A percentile compares a stretch with the other conserved stretches of the same genome.
phyloP scores from a whole-genome alignment of 2,329 filamentous ascomycete species.

The Claviceps sp. region DNA sequence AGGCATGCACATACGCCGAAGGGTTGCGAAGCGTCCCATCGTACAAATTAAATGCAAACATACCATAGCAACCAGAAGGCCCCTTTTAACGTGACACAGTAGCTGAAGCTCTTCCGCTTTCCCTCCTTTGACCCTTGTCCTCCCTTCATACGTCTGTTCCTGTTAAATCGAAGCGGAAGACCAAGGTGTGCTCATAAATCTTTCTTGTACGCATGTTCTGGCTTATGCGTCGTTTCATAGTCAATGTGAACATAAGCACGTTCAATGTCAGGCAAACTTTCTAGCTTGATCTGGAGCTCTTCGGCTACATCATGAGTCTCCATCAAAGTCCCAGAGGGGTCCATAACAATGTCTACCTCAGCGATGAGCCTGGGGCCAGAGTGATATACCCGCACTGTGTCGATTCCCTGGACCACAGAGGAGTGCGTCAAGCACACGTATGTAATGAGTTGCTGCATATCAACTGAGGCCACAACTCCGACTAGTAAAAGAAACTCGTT shows the following conservation, averaged over 20 bases:
- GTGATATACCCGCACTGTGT: conserved; percentile 91
- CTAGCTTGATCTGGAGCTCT: conserved; percentile 84
- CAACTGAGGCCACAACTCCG: conserved; percentile 72
- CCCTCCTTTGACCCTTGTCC: not conserved
- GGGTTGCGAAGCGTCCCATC: too few relatives aligned
- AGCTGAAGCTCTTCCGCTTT: not conserved
- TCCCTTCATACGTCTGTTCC: too few relatives aligned
- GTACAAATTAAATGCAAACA: too few relatives aligned
- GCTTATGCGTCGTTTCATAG: conserved; percentile 91
- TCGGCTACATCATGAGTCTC: conserved; percentile 89
- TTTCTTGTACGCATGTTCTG: conserved; percentile 60
- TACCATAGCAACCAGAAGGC: too few relatives aligned
- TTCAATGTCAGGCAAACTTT: conserved; percentile 84
- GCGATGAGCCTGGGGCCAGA: conserved; percentile 79
- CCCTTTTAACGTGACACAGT: not conserved
- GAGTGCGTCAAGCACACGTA: conserved; percentile 87
- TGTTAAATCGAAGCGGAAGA: not conserved
- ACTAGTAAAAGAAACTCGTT: conserved; percentile 84
- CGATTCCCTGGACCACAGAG: conserved; percentile 66
- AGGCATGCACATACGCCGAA: too few relatives aligned
- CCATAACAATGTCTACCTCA: conserved; percentile 95
- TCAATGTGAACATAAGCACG: conserved; percentile 94
- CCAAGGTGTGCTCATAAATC: conserved; percentile 28
- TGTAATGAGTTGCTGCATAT: conserved; percentile 85
- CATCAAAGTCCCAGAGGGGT: conserved; percentile 54